Base-by-base conservation (phyloP, 805 yeast genomes). In the Candida boidinii region DNA sequence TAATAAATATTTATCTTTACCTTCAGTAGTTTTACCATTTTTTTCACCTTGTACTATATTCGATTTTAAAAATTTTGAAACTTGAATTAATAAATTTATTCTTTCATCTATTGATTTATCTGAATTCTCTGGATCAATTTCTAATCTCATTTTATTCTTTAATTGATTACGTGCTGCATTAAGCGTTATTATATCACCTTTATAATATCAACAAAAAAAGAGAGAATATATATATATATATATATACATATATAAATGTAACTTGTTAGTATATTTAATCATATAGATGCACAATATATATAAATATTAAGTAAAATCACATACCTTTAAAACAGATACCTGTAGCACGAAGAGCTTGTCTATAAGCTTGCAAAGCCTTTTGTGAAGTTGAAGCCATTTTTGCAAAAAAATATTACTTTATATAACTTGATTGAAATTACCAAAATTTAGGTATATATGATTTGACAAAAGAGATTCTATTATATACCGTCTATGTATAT, bases 11-110 rank as follows among this genome's bases (percentile, higher is more conserved):
- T 60, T 68, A 3, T 64, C 71, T 12, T 61, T 61, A 3, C 64
- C 68, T 12, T 60, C 61, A 2, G 54, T 61, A 2, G 48, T 51
- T 15, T 38, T 39, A 3, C 29, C 38, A 33, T 62, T 54, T 44
- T 59, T 68, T 39, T 58, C 63, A 7, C 94, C 97, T 58, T 90
- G 98, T 3, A 90, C 96, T n/a, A 90, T 66, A 54, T 90, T 90
- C 37, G 68, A 64, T 30, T 70, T 64, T 37, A 90, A 62, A 41
- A 87, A 79, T 26, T 54, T 51, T 1, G 88, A 74, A n/a, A 90
- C 80, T 13, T 79, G 88, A 33, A 77, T 70, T 37, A 87, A 59
- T 39, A 73, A 66, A 32, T 67, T 56, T 20, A 80, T 56, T 36
- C 77, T 66, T 36, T 73, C 68, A 5, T 65, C 68, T 2, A 63